Evolutionary conservation across 1,139 yeast genomes (phyloP), one percentile per base, ranked within the genome.

Genomic region (Hemisphaericaspora subhashii): DNA sequence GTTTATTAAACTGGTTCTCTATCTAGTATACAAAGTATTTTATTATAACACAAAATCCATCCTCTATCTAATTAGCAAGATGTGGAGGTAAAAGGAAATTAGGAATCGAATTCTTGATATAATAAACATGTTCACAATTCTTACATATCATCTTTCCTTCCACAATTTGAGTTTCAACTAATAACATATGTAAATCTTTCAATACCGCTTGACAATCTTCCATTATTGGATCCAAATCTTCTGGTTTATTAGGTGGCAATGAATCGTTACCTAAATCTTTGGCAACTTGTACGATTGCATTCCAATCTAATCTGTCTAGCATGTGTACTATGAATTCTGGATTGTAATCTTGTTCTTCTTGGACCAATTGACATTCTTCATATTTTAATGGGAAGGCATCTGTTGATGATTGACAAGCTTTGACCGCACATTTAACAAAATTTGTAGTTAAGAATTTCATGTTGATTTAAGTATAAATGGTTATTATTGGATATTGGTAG

Each of bases 371-470:
- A 54, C 92, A 83, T 40, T 85, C 88, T 40, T 77, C 66, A 59
- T 76, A 90, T 47, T 73, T 70, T 42, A 92, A 73, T 1, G 99
- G 99, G 58, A 89, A 92, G 14, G 95, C 79, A 5, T 81, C 79
- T 22, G 79, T 76, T 8, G 92, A 77, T 21, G 81, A 68, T 42
- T 84, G 87, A 57, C 99, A 92, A 5, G 80, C 57, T 54, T 85
- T 83, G 46, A 89, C 86, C 0, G 98, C 92, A 63, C 99, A 92
- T 60, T 86, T 89, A 46, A 92, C 95, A 62, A 92, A 94, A 62
- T 94, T 92, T 31, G 98, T 87, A 23, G 98, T 90, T 31, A 92
- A 70, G 54, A 92, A 83, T 68, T 92, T 92, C 98, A 92, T 90
- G 29, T 26, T 26, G 6, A 26, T 26, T 12, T 13, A 10, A 16